A percentile compares a stretch with the other conserved stretches of the same genome.
Evolutionary conservation across 371 early-diverging fungal genomes (phyloP).

Genomic region (Mortierella sp.): DNA sequence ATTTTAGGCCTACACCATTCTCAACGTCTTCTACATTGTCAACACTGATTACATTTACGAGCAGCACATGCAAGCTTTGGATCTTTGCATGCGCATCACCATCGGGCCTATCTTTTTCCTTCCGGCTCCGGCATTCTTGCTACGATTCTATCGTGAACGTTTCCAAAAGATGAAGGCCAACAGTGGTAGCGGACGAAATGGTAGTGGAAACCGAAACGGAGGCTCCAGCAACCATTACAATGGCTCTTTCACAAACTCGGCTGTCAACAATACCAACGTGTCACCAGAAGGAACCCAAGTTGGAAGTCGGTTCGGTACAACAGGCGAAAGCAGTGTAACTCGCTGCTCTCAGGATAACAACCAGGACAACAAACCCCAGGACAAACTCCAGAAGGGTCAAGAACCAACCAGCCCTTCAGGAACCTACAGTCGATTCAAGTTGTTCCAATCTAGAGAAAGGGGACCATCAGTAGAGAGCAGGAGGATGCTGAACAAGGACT

Average conservation of each 20-base stretch:
- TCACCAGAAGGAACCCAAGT: neutral
- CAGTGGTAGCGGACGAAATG: constrained; percentile 13
- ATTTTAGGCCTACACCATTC: constrained; percentile 10
- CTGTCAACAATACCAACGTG: neutral
- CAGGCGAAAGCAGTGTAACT: neutral
- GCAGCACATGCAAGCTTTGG: constrained; percentile 27
- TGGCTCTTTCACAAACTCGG: constrained; percentile 5
- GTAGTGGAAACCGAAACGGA: constrained; percentile 5
- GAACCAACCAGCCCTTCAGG: constrained; percentile 3
- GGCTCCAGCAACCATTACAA: constrained; percentile 3
- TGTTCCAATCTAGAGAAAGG: constrained; percentile 28
- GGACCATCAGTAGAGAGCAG: constrained; percentile 40
- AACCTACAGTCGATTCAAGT: constrained; percentile 11
- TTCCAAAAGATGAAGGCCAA: constrained; percentile 22
- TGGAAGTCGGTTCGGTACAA: constrained; percentile 4
- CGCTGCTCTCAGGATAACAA: constrained; percentile 13
- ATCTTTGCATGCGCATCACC: constrained; percentile 36
- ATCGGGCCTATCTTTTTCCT: constrained; percentile 41
- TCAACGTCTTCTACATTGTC: constrained; percentile 15
- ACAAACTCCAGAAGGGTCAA: constrained; percentile 1
- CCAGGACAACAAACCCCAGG: neutral
- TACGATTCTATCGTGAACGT: constrained; percentile 32
- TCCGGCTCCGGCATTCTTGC: constrained; percentile 29
- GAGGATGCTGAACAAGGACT: constrained; percentile 32
- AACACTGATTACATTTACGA: constrained; percentile 10